These are phyloP conservation scores for Sclerotinia nivalis DNA, from an alignment of 2,329 filamentous ascomycete genomes.

Conservation along the genomic window DNA sequence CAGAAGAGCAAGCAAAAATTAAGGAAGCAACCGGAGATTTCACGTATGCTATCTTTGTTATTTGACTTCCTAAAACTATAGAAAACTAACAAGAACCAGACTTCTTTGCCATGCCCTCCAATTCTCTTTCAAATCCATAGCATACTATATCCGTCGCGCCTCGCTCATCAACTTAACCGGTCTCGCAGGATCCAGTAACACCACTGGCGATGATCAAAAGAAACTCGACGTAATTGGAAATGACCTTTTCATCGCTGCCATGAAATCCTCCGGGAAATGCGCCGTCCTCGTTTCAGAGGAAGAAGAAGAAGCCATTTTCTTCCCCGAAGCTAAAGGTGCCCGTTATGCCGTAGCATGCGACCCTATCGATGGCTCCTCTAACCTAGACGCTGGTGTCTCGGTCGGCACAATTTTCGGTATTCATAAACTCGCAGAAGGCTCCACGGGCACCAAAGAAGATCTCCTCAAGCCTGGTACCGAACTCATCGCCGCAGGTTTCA, in stretches of 20 bases:
- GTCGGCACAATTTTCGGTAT: constrained; percentile 97
- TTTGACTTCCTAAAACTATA: neutral
- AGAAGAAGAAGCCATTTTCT: constrained; percentile 89
- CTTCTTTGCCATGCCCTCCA: constrained; percentile 96
- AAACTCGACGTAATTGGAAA: constrained; percentile 99
- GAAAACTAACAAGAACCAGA: constrained; percentile 49
- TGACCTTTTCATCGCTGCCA: constrained; percentile 93
- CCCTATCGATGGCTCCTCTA: constrained; percentile 96
- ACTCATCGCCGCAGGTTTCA: constrained; percentile 94
- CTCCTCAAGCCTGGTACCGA: constrained; percentile 87
- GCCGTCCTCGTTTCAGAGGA: constrained; percentile 95
- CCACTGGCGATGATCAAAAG: constrained; percentile 97
- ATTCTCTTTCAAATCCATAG: constrained; percentile 99
- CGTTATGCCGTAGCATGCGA: constrained; percentile 96
- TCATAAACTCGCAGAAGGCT: constrained; percentile 81
- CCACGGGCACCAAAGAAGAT: constrained; percentile 76
- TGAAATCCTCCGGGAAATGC: constrained; percentile 89
- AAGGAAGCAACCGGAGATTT: constrained; percentile 97
- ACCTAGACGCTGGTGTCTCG: constrained; percentile 95
- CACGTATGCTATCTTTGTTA: constrained; percentile 63
- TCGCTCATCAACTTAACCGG: constrained; percentile 94
- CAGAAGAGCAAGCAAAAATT: constrained; percentile 91
- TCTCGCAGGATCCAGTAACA: constrained; percentile 91
- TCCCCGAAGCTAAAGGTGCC: constrained; percentile 71
- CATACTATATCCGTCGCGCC: constrained; percentile 97